Conservation (phyloP, 139 green algal species). For the Coccomyxa sp. region DNA sequence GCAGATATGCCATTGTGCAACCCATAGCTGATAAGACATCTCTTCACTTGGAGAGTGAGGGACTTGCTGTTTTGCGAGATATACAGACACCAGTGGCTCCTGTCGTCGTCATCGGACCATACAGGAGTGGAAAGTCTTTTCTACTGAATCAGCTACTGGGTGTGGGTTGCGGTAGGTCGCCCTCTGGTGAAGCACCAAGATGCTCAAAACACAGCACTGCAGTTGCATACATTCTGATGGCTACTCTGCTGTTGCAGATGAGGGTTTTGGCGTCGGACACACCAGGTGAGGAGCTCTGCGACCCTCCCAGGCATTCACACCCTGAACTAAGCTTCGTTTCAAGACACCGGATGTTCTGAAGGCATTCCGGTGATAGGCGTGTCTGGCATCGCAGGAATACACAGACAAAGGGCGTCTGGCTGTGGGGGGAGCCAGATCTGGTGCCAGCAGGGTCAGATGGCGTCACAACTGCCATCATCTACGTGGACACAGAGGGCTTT, state of each 20-base stretch:
- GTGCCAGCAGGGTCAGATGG: constrained; percentile 11
- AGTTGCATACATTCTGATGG: not conserved
- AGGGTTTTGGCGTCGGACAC: constrained; percentile 92
- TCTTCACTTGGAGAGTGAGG: constrained; percentile 58
- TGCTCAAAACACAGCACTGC: not conserved
- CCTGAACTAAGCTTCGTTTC: no score
- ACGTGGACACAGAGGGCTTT: constrained; percentile 89
- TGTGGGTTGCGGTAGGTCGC: constrained; percentile 75
- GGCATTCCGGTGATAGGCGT: no score
- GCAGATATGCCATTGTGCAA: constrained; percentile 62
- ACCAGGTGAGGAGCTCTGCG: no score
- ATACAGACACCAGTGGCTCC: constrained; percentile 58
- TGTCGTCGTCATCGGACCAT: constrained; percentile 88
- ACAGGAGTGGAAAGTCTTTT: constrained; percentile 86
- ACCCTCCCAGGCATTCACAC: no score
- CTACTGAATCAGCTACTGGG: constrained; percentile 89
- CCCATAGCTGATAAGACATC: constrained; percentile 65
- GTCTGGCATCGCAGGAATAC: no score
- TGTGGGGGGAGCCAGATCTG: constrained; percentile 74
- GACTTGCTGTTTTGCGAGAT: constrained; percentile 51
- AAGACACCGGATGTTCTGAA: no score
- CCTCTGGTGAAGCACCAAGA: no score
- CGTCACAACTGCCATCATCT: constrained; percentile 50
- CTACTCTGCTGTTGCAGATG: constrained; percentile 39
- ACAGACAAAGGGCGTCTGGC: constrained; percentile 92